Evolutionary conservation across 805 yeast genomes (phyloP).

Genomic region (Lachancea nothofagi): DNA sequence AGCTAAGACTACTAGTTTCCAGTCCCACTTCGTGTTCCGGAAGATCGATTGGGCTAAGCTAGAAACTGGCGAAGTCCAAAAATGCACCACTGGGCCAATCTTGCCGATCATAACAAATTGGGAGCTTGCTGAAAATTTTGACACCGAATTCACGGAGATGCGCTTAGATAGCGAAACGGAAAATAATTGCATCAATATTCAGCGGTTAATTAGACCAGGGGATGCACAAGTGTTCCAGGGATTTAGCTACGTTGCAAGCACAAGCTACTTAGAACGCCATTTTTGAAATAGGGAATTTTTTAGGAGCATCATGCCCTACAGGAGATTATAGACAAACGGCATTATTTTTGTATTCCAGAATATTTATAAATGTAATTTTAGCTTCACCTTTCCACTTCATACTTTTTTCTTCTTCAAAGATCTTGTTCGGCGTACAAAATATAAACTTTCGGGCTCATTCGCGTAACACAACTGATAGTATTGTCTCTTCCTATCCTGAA

Average conservation of each 20-base stretch:
- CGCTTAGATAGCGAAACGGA: slow-evolving; percentile 35
- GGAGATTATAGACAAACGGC: neutral
- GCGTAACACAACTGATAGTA: neutral
- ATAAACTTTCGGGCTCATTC: slow-evolving; percentile 1
- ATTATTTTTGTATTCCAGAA: neutral
- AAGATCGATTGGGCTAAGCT: slow-evolving; percentile 64
- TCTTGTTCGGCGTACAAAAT: slow-evolving; percentile 3
- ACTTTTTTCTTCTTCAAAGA: neutral
- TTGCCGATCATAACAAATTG: slow-evolving; percentile 80
- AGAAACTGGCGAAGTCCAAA: slow-evolving; percentile 41
- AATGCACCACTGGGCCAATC: slow-evolving; percentile 61
- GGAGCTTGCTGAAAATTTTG: slow-evolving; percentile 78
- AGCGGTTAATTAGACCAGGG: slow-evolving; percentile 6
- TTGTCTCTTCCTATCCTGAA: neutral
- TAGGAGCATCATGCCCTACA: neutral
- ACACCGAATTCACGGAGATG: slow-evolving; percentile 71
- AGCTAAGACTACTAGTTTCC: slow-evolving; percentile 36
- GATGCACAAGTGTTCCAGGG: slow-evolving; percentile 32
- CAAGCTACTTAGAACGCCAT: slow-evolving; percentile 33
- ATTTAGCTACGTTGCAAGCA: slow-evolving; percentile 34
- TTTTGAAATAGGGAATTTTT: slow-evolving; percentile 15
- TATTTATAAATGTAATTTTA: too few relatives aligned
- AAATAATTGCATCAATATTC: slow-evolving; percentile 12
- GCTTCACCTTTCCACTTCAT: neutral
- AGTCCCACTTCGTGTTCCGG: slow-evolving; percentile 70